Percentiles rank a stretch among this genome's conserved stretches.
phyloP scores from a whole-genome alignment of 75 land plant species.

The Gnetum montanum region DNA sequence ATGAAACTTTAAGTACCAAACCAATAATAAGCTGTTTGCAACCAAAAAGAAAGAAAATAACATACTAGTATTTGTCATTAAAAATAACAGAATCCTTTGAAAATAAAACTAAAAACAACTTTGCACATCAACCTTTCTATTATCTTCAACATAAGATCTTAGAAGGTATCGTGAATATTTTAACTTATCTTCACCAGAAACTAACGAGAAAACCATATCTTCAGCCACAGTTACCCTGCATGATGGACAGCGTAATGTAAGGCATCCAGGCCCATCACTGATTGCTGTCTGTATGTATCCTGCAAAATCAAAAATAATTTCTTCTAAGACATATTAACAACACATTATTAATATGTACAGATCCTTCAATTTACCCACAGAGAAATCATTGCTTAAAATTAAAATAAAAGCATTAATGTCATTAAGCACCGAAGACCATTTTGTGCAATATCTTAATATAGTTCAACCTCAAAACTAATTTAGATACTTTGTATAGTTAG shows the following conservation, averaged over 20 bases:
- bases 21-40: neutral
- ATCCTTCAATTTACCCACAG: neutral
- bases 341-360: no score
- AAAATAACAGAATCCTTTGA: neutral
- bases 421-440: neutral
- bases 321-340: no score
- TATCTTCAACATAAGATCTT: conserved; percentile 94
- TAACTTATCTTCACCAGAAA: conserved; percentile 56
- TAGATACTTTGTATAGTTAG: neutral
- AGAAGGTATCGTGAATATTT: conserved; percentile 80
- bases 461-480: neutral
- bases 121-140: conserved; percentile 43
- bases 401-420: neutral
- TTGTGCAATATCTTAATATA: neutral
- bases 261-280: conserved; percentile 94
- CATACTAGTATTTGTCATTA: neutral
- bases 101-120: neutral
- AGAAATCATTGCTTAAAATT: neutral
- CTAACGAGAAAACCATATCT: conserved; percentile 64
- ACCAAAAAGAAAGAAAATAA: neutral
- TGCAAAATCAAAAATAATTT: conserved; percentile 11
- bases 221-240: conserved; percentile 88
- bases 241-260: conserved; percentile 79
- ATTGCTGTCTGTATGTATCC: conserved; percentile 85
- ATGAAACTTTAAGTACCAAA: neutral